Percentiles rank a stretch among this genome's conserved stretches.
phyloP scores from a whole-genome alignment of 2,329 filamentous ascomycete genomes.

The Fusarium annulatum region DNA sequence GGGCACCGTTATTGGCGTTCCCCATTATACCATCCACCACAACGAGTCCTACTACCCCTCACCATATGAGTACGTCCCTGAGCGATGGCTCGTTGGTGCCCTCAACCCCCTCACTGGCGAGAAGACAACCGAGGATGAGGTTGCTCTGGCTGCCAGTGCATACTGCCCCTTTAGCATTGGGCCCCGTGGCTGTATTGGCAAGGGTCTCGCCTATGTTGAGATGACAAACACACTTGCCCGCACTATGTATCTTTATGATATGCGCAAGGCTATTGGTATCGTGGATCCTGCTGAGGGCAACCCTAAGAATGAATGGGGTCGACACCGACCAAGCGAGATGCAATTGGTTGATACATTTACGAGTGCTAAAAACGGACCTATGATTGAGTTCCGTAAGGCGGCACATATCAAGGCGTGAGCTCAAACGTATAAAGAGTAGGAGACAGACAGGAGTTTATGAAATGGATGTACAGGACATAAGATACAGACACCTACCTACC shows the following conservation, averaged over 20 bases:
- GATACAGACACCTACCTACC: not conserved
- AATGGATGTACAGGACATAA: not conserved
- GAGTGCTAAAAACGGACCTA: conserved; percentile 76
- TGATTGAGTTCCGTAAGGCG: conserved; percentile 68
- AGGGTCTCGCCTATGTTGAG: conserved; percentile 75
- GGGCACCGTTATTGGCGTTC: conserved; percentile 71
- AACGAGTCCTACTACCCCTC: conserved; percentile 70
- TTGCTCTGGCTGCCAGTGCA: conserved; percentile 69
- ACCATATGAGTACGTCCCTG: conserved; percentile 69
- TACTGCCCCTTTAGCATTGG: conserved; percentile 82
- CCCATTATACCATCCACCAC: conserved; percentile 77
- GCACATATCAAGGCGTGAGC: conserved; percentile 27
- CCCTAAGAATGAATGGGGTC: conserved; percentile 61
- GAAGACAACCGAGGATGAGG: conserved; percentile 61
- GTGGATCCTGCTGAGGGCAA: conserved; percentile 65
- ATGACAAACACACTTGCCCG: conserved; percentile 72
- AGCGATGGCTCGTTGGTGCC: conserved; percentile 71
- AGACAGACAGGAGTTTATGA: not conserved
- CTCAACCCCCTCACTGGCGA: conserved; percentile 51
- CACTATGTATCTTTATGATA: conserved; percentile 70
- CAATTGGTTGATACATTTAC: conserved; percentile 80
- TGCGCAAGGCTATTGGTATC: conserved; percentile 62
- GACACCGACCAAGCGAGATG: conserved; percentile 69
- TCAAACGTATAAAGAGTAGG: not conserved
- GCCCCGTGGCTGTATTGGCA: conserved; percentile 77